These are phyloP conservation scores for Limtongozyma cylindracea DNA, from an alignment of 805 yeast species.

Conservation along the genomic window DNA sequence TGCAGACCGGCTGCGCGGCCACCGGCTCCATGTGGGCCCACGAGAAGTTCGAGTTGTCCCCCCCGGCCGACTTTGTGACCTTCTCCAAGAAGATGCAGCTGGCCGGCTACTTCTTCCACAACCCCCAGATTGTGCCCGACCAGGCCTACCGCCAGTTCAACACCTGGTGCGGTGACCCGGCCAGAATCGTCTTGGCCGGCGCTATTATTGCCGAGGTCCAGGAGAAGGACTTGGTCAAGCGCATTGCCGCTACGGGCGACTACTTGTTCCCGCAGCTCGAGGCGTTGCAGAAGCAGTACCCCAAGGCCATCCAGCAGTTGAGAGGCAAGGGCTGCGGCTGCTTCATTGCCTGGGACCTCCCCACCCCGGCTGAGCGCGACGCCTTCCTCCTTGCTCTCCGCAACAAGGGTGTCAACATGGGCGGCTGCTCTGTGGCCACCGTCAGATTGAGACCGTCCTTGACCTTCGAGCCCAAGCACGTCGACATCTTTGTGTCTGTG, in stretches of 20 bases:
- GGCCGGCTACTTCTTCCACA: constrained; percentile 67
- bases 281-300: constrained; percentile 24
- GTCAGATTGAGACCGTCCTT: constrained; percentile 66
- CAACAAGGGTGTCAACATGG: constrained; percentile 47
- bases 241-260: constrained; percentile 36
- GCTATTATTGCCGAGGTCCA: constrained; percentile 43
- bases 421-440: constrained; percentile 63
- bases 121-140: constrained; percentile 49
- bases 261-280: constrained; percentile 35
- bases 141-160: constrained; percentile 74
- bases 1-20: constrained; percentile 79
- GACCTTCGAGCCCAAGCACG: constrained; percentile 60
- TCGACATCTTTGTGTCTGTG: constrained; percentile 29
- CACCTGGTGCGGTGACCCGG: constrained; percentile 90
- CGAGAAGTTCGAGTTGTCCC: constrained; percentile 53
- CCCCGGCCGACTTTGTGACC: constrained; percentile 67
- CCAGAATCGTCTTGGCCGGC: constrained; percentile 51
- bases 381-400: constrained; percentile 33
- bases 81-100: constrained; percentile 78
- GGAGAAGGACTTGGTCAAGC: constrained; percentile 28
- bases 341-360: constrained; percentile 61
- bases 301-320: constrained; percentile 23
- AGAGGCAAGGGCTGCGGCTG: constrained; percentile 61
- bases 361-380: constrained; percentile 27
- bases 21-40: constrained; percentile 77